These are phyloP conservation scores for Arctium minus DNA, from an alignment of 129 eudicot species.

Conservation along the genomic window DNA sequence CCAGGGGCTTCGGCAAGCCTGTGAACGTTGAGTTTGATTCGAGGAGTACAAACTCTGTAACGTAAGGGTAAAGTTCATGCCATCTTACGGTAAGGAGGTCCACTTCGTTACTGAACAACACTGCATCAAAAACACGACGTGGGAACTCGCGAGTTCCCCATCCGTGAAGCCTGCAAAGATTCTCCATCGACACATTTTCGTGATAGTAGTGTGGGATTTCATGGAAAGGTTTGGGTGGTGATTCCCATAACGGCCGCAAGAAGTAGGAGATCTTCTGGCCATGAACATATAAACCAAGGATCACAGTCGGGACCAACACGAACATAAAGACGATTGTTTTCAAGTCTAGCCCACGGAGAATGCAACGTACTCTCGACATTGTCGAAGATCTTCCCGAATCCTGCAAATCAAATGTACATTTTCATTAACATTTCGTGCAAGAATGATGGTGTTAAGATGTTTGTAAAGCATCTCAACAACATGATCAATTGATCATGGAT, in stretches of 20 bases:
- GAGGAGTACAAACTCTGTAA: slow-evolving; percentile 84
- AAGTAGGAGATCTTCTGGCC: slow-evolving; percentile 87
- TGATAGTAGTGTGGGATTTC: slow-evolving; percentile 88
- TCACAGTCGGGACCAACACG: slow-evolving; percentile 48
- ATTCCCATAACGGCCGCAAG: slow-evolving; percentile 83
- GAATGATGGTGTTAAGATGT: neutral
- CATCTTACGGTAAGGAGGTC: slow-evolving; percentile 79
- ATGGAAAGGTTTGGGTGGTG: slow-evolving; percentile 78
- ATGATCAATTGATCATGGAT: neutral
- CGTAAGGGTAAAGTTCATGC: slow-evolving; percentile 83
- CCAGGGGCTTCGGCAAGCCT: slow-evolving; percentile 67
- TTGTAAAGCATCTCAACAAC: neutral
- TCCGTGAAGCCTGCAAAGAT: slow-evolving; percentile 84
- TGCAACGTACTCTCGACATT: slow-evolving; percentile 59
- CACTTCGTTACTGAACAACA: slow-evolving; percentile 79
- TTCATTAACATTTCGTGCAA: neutral
- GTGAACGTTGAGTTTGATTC: slow-evolving; percentile 92
- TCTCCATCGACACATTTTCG: slow-evolving; percentile 79
- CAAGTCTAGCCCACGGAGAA: slow-evolving; percentile 73
- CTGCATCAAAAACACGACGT: slow-evolving; percentile 90
- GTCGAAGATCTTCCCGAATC: slow-evolving; percentile 51
- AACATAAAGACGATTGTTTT: slow-evolving; percentile 54
- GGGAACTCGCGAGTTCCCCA: slow-evolving; percentile 87
- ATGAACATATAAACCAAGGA: slow-evolving; percentile 49
- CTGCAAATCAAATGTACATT: slow-evolving; percentile 35